These are phyloP conservation scores for Coemansia guatemalensis DNA, from an alignment of 192 early-diverging fungal species.

Conservation along the genomic window DNA sequence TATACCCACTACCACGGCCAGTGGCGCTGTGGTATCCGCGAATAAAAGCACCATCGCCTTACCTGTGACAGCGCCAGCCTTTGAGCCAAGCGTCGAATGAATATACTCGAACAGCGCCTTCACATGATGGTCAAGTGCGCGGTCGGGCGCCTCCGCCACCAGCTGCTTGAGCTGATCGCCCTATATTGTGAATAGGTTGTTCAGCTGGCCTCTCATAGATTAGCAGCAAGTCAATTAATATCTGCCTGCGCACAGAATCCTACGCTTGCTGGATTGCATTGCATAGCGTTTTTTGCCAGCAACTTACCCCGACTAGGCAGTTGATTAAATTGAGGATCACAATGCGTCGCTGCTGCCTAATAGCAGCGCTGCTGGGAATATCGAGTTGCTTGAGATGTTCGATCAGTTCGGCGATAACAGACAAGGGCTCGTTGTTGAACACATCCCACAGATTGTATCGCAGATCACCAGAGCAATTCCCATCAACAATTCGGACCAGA, in stretches of 20 bases:
- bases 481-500: slow-evolving; percentile 10
- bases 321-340: slow-evolving; percentile 28
- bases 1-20: too few relatives aligned
- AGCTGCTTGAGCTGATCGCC: slow-evolving; percentile 24
- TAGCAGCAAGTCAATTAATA: slow-evolving; percentile 1
- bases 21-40: neutral
- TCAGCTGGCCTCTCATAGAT: neutral
- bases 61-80: neutral
- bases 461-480: slow-evolving; percentile 24
- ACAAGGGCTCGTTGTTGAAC: slow-evolving; percentile 13
- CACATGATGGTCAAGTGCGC: slow-evolving; percentile 41
- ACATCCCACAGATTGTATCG: slow-evolving; percentile 36
- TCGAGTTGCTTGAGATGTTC: slow-evolving; percentile 16
- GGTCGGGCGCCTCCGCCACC: slow-evolving; percentile 25
- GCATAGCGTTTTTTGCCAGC: neutral
- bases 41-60: neutral
- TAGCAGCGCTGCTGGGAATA: slow-evolving; percentile 5
- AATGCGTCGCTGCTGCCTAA: slow-evolving; percentile 18
- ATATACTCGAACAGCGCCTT: slow-evolving; percentile 32
- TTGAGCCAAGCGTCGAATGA: neutral
- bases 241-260: neutral
- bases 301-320: slow-evolving; percentile 32
- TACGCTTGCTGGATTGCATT: too few relatives aligned
- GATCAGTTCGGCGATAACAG: slow-evolving; percentile 2
- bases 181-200: slow-evolving; percentile 15